Evolutionary conservation across 371 early-diverging fungal species (phyloP), one percentile per base, ranked within the genome.

Genomic region (Lichtheimia hyalospora): DNA sequence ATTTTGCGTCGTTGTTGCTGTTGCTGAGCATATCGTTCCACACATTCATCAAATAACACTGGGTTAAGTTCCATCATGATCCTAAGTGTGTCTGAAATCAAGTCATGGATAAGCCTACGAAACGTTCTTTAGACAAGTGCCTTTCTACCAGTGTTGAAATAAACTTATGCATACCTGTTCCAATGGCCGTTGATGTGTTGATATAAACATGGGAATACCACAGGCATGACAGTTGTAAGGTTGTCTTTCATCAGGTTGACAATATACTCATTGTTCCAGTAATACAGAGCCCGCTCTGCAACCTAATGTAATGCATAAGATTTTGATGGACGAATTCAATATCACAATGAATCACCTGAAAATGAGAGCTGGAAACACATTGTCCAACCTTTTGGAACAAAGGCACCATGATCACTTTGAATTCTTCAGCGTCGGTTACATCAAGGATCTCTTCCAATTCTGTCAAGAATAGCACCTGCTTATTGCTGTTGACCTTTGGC

Each of bases 261-360:
- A 63, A 97, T 92, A 66, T 96, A 96, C 67, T 95, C 96, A 73
- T 97, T 97, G 80, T 95, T 96, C 95, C 97, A 98, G 75, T 93
- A 96, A 61, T 89, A 91, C 61, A 98, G 81, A 44, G 99, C 97
- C 65, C 99, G 85, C 81, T 98, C 99, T 52, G 98, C 97, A 49
- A 88, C 95, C 91, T 93, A 43, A 15, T 34, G 10, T 34, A 34
- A 2, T 10, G 34, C 10, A 10, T 34, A 34, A 34, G 34, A 34
- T 0, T 10, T 34, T 34, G 6, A 7, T 28, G 6, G 6, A 8
- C 34, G 10, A 34, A 34, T 34, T 8, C 34, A 34, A 34, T 34
- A 34, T 34, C 34, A 34, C 8, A 55, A n/a, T 3, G 49, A 5
- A 16, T 57, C 75, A 90, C 96, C 86, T 98, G 99, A 72, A 96